phyloP scores from a whole-genome alignment of 2,329 filamentous ascomycete species.

The Ophiosphaerella narmari region DNA sequence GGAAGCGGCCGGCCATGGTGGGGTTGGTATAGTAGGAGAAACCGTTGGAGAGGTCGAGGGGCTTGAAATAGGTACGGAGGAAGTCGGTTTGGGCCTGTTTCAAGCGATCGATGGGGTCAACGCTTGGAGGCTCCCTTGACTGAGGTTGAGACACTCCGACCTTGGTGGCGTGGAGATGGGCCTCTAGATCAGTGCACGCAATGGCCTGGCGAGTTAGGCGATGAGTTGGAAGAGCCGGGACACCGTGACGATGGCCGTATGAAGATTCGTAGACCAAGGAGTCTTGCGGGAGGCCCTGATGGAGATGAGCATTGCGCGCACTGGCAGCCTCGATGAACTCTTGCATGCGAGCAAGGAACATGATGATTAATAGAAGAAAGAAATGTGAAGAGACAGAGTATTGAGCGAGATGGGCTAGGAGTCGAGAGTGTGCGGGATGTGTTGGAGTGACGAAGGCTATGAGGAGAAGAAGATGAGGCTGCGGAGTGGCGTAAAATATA shows the following conservation, averaged over 20 bases:
- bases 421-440: too few relatives aligned
- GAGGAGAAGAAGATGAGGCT: slow-evolving; percentile 1
- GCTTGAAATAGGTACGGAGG: slow-evolving; percentile 6
- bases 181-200: slow-evolving; percentile 20
- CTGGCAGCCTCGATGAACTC: slow-evolving; percentile 30
- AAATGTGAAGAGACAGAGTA: not conserved
- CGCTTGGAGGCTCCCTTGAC: slow-evolving; percentile 14
- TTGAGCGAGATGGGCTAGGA: not conserved
- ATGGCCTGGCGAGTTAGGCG: slow-evolving; percentile 6
- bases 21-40: slow-evolving; percentile 4
- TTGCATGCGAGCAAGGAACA: slow-evolving; percentile 26
- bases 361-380: slow-evolving; percentile 9
- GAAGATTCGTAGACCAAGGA: slow-evolving; percentile 3
- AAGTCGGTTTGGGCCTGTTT: slow-evolving; percentile 21
- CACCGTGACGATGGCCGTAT: not conserved
- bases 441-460: not conserved
- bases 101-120: slow-evolving; percentile 16
- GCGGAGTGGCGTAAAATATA: not conserved
- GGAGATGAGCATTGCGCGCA: slow-evolving; percentile 22
- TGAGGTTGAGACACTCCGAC: slow-evolving; percentile 13
- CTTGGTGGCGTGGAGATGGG: slow-evolving; percentile 18
- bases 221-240: slow-evolving; percentile 2
- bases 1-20: slow-evolving; percentile 40
- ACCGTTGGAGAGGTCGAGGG: slow-evolving; percentile 21
- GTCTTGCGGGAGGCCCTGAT: slow-evolving; percentile 17